Conservation (phyloP, 164 flowering plant species). For the Magnolia officinalis region DNA sequence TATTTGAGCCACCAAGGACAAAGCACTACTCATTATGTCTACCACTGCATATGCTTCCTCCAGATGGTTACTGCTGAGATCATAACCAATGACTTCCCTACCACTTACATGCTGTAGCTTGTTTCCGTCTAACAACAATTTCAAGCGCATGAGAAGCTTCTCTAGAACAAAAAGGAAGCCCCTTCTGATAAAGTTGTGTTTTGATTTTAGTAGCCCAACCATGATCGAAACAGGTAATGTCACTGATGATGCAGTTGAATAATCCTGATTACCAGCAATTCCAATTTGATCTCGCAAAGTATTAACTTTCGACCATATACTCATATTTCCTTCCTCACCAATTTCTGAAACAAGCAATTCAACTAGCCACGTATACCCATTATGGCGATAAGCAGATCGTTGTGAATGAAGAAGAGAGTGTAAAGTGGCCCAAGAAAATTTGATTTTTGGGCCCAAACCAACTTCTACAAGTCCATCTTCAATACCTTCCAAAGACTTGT, state of each 20-base stretch:
- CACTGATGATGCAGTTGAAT: conserved; percentile 47
- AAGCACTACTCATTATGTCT: conserved; percentile 82
- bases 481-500: conserved; percentile 48
- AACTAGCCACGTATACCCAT: conserved; percentile 90
- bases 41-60: conserved; percentile 92
- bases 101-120: conserved; percentile 43
- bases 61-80: conserved; percentile 41
- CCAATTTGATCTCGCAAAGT: conserved; percentile 60
- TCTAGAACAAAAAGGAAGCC: conserved; percentile 89
- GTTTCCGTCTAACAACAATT: conserved; percentile 74
- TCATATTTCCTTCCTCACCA: conserved; percentile 38
- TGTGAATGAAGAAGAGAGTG: conserved; percentile 98
- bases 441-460: conserved; percentile 37
- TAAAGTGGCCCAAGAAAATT: conserved; percentile 79
- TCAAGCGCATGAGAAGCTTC: conserved; percentile 84
- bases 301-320: conserved; percentile 54
- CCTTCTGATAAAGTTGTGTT: conserved; percentile 63
- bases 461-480: conserved; percentile 35
- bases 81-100: conserved; percentile 23
- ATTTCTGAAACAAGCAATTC: conserved; percentile 87
- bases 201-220: conserved; percentile 94
- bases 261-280: conserved; percentile 56
- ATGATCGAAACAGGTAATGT: conserved; percentile 69
- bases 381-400: conserved; percentile 61
- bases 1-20: conserved; percentile 73